Evolutionary conservation across 2,329 filamentous ascomycete genomes (phyloP).

Genomic region (Cladosporium sp.): DNA sequence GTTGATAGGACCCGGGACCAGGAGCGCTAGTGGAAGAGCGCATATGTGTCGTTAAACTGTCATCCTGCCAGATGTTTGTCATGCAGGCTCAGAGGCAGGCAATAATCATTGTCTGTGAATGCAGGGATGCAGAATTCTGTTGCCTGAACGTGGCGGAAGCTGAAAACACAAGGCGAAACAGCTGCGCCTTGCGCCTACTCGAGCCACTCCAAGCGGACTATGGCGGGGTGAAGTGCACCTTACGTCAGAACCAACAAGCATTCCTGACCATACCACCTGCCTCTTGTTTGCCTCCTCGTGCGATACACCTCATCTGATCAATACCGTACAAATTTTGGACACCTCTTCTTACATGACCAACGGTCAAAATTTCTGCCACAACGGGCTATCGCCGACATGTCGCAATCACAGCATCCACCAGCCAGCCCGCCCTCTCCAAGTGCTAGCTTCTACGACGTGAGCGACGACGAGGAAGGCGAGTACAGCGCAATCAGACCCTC

Average conservation of each 20-base stretch:
- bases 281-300: neutral
- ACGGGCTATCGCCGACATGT: neutral
- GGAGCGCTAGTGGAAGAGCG: no score
- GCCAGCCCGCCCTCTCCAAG: slow-evolving; percentile 63
- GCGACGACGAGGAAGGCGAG: slow-evolving; percentile 91
- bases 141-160: no score
- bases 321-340: neutral
- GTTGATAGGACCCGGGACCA: no score
- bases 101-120: no score
- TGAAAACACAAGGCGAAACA: neutral
- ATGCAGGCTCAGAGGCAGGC: no score
- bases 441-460: slow-evolving; percentile 90
- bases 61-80: no score
- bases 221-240: no score
- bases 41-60: no score
- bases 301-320: neutral
- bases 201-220: no score
- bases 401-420: slow-evolving; percentile 9
- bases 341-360: neutral
- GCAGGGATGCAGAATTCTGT: neutral
- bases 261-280: neutral
- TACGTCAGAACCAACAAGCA: neutral
- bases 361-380: neutral
- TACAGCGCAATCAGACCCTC: slow-evolving; percentile 91
- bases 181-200: no score